phyloP scores from a whole-genome alignment of 495 filamentous ascomycete genomes.

The Penicillium coprophilum region DNA sequence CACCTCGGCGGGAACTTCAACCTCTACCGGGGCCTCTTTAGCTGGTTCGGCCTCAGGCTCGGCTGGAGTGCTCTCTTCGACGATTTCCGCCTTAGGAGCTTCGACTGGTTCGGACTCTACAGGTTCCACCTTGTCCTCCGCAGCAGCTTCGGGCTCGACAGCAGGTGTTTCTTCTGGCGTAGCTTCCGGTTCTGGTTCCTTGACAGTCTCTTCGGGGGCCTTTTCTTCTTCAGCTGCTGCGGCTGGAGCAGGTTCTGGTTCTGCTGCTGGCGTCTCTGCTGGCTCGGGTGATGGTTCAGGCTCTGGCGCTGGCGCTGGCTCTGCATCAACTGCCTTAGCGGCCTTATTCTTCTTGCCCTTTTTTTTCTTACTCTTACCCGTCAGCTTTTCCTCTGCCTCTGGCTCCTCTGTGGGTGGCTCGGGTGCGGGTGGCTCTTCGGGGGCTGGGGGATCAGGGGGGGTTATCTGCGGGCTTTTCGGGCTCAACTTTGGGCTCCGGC shows the following conservation, averaged over 20 bases:
- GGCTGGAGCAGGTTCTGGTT: slow-evolving; percentile 3
- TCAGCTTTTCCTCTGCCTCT: slow-evolving; percentile 2
- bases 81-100: slow-evolving; percentile 12
- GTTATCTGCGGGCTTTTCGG: too few species aligned
- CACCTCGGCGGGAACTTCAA: slow-evolving; percentile 3
- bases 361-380: slow-evolving; percentile 13
- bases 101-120: slow-evolving; percentile 6
- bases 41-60: not conserved
- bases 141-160: slow-evolving; percentile 16
- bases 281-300: slow-evolving; percentile 2
- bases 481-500: too few species aligned
- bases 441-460: too few species aligned
- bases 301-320: slow-evolving; percentile 1
- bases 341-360: slow-evolving; percentile 13
- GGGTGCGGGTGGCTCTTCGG: not conserved
- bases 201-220: slow-evolving; percentile 2
- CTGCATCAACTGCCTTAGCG: slow-evolving; percentile 7
- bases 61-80: slow-evolving; percentile 12
- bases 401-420: not conserved
- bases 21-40: slow-evolving; percentile 5
- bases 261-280: not conserved
- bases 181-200: slow-evolving; percentile 6
- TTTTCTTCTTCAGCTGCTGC: slow-evolving; percentile 11
- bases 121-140: not conserved
- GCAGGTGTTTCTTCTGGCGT: slow-evolving; percentile 7